Base-by-base conservation (phyloP, 768 basidiomycete genomes). In the Austroboletus festivus region DNA sequence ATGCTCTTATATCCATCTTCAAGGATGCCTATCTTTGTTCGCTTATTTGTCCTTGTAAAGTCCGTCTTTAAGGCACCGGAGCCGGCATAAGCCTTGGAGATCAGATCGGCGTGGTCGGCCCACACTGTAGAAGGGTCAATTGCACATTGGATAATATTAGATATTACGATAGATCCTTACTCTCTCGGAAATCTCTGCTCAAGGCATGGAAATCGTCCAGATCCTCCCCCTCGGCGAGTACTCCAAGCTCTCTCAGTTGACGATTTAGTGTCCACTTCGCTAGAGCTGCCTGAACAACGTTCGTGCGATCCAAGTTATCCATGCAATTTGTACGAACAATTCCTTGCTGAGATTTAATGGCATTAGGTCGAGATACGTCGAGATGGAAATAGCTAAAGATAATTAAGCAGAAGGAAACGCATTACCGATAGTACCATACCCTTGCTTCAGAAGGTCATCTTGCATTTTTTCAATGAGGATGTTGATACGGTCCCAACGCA, bases 31-130 rank as follows among this genome's bases (percentile, higher is more conserved):
- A 84, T 80, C 44, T 73, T 80, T 3, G 93, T 93, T 28, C 96
- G 79, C 66, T 86, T 86, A 59, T 92, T 93, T 1, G 93, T 97
- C 43, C 94, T 78, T 16, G 95, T 98, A 63, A 93, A 96, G 68
- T 98, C 96, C 0, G 93, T 91, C 68, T 99, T 99, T 57, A 99
- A 68, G 2, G 96, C 96, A 12, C 89, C 95, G 24, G 94, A 93
- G 18, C 96, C 96, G 40, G 85, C 89, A 68, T 99, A 99, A 0
- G 94, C 93, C 39, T 76, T 81, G 0, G 93, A 83, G 54, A 99
- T 89, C 41, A 77, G 73, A 67, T 99, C 93, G 15, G 91, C 96
- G 62, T 98, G 95, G 58, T 98, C 90, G 21, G 96, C 86, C 96
- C 96, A 99, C 72, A 97, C 95, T 98, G 47, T 19, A 56, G 38